phyloP scores from a whole-genome alignment of 192 early-diverging fungal species.

The Helicostylum pulchrum region DNA sequence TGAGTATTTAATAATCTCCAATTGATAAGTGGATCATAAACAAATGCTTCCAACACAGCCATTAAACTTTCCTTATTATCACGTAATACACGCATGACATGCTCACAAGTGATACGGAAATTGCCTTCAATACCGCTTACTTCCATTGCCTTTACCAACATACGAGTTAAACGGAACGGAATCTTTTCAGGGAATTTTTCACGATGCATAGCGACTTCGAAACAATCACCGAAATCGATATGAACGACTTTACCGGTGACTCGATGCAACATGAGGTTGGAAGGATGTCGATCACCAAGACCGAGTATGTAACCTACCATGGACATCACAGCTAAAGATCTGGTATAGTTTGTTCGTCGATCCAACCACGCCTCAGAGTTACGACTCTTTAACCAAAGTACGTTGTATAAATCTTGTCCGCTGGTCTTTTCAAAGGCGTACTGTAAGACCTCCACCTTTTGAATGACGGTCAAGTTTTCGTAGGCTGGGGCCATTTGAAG shows the following conservation, averaged over 20 bases:
- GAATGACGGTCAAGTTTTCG: constrained; percentile 78
- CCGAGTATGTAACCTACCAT: constrained; percentile 99
- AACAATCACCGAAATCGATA: constrained; percentile 98
- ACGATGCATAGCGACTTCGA: constrained; percentile 94
- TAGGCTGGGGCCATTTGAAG: constrained; percentile 91
- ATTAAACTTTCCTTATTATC: constrained; percentile 96
- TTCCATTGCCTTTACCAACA: constrained; percentile 98
- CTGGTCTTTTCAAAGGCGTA: constrained; percentile 85
- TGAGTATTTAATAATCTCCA: constrained; percentile 69
- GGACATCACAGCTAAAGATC: constrained; percentile 95
- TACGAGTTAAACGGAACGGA: constrained; percentile 97
- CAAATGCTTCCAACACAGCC: constrained; percentile 97
- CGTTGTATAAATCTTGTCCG: constrained; percentile 89
- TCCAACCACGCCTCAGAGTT: constrained; percentile 97
- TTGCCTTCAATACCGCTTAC: constrained; percentile 94
- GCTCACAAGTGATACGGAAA: constrained; percentile 92
- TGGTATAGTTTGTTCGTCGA: constrained; percentile 90
- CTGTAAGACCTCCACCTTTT: constrained; percentile 96
- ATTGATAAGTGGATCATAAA: constrained; percentile 94
- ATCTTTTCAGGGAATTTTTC: constrained; percentile 97
- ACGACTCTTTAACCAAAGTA: constrained; percentile 91
- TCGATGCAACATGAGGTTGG: constrained; percentile 90
- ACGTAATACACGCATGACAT: constrained; percentile 92
- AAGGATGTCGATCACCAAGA: constrained; percentile 93
- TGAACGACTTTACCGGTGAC: constrained; percentile 92